Base-by-base conservation (phyloP, 345 rosid genomes). In the Populus alba region DNA sequence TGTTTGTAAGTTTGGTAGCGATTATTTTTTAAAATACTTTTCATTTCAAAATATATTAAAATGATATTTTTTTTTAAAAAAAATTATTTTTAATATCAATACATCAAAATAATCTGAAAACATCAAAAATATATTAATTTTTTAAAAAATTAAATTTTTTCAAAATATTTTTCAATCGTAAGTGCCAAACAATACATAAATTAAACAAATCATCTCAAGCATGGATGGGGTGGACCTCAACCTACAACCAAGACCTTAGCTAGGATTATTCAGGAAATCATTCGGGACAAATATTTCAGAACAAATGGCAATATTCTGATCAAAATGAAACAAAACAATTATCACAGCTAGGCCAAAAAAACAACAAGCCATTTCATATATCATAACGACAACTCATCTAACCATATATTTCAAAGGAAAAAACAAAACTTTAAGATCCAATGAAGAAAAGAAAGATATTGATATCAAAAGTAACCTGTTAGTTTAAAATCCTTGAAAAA, bases 121-220 rank as follows among this genome's bases (percentile, higher is more conserved):
- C 0, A 33, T 33, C 1, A 33, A 33, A 33, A 33, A 33, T 0
- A 33, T 33, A 4, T 33, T 33, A 33, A 33, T 33, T 33, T 33
- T 4, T 4, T 3, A 33, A 33, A 33, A 33, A 4, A 33, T 33
- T 33, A 33, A 33, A 33, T 33, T 0, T 33, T 33, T 33, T 33
- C 0, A 5, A 33, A 33, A 0, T 33, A 33, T 33, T 33, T 33
- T 33, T 0, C 35, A 4, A 29, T 2, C 2, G 2, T 0, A 0
- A 2, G 2, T 29, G 2, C 31, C 31, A 29, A 29, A 29, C 31
- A 29, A 1, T 6, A 2, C 0, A 51, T 16, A 20, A 53, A 53
- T 53, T 53, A 17, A 20, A 7, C 59, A 8, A 18, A 51, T 51
- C 3, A 51, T 8, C 18, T 18, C 59, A 18, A 51, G 6, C 8